phyloP scores from a whole-genome alignment of 495 filamentous ascomycete species.

The Entonaema liquescens region DNA sequence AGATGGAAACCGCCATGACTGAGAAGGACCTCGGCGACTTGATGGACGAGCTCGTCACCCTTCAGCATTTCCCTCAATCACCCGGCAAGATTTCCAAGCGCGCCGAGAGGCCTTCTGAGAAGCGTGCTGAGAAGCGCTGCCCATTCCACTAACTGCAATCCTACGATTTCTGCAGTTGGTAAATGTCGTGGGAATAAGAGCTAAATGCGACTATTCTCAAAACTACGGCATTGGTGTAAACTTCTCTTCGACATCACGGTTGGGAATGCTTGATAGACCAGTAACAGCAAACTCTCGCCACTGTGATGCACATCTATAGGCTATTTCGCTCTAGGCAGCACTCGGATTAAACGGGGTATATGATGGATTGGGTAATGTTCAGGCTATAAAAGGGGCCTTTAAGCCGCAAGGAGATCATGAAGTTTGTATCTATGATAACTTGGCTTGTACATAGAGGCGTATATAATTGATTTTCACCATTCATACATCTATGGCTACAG shows the following conservation, averaged over 20 bases:
- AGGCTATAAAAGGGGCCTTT: background rate
- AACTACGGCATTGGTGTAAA: background rate
- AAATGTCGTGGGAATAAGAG: background rate
- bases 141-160: constrained; percentile 8
- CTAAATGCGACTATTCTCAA: background rate
- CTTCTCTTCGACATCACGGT: background rate
- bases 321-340: background rate
- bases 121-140: constrained; percentile 12
- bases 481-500: background rate
- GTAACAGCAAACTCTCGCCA: background rate
- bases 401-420: background rate
- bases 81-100: constrained; percentile 18
- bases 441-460: background rate
- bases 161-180: background rate
- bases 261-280: background rate
- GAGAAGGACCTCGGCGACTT: constrained; percentile 1
- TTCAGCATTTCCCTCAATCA: constrained; percentile 24
- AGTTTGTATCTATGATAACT: background rate
- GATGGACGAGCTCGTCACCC: background rate
- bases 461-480: background rate
- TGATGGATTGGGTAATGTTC: background rate
- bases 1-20: background rate
- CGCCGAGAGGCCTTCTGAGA: background rate
- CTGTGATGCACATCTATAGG: background rate
- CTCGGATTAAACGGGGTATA: background rate